Base-by-base conservation (phyloP, 371 early-diverging fungal species). In the Basidiobolus heterosporus region DNA sequence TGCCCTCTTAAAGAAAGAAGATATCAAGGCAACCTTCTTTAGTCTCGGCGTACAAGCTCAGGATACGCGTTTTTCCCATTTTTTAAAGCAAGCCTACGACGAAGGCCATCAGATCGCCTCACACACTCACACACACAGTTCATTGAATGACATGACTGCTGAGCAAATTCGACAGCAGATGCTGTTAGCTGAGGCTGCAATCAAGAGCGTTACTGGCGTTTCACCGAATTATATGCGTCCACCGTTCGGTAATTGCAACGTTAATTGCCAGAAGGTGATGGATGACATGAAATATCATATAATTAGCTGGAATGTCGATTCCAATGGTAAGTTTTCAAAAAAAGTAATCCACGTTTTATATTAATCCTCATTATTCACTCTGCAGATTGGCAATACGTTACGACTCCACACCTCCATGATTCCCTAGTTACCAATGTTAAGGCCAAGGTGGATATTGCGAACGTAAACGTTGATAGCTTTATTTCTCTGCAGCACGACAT, bases 21-120 rank as follows among this genome's bases (percentile, higher is more conserved):
- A 62, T 18, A 54, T 68, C 44, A 76, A 69, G 45, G 80, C 67
- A 1, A 85, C 83, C 0, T 82, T 81, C 53, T 85, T 79, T 55
- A 57, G 80, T 14, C 69, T 76, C 56, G 83, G 82, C 6, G 42
- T 58, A 8, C 61, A 37, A 18, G 35, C 44, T 4, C 15, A 22
- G 14, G 37, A 50, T n/a, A 30, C 44, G 2, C 6, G 13, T 5
- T 37, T n/a, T 19, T 7, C 14, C 14, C 19, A 21, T 20, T 39
- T 20, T 6, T 3, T 44, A 4, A 44, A 44, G n/a, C 36, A 15
- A 11, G 35, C 21, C 9, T 39, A n/a, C 15, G 23, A 39, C 8
- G 54, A 54, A 38, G 72, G 74, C 7, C 74, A 74, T 48, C 64
- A 68, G 38, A 54, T 74, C 20, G 71, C 64, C 15, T 61, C 62